Evolutionary conservation across 768 basidiomycete genomes (phyloP), one percentile per base, ranked within the genome.

Genomic region (Mycena rebaudengoi): DNA sequence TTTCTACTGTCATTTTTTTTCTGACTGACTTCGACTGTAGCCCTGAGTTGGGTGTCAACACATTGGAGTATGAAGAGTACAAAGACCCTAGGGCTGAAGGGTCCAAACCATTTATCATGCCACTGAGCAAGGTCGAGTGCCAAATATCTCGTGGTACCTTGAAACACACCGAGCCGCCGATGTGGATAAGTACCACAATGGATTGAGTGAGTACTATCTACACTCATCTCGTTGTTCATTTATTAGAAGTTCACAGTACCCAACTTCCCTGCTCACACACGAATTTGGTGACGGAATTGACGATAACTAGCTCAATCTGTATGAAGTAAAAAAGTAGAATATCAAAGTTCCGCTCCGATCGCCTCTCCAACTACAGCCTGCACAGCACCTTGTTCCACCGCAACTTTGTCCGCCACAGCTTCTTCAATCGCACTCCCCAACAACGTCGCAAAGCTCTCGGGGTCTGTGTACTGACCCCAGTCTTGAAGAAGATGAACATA

Each of bases 161-260:
- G 3, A 16, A 45, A n/a, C 57, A 54, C 13, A 63, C 60, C 2
- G 49, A 63, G 4, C 66, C 62, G 18, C 40, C 18, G 12, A 35
- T 69, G 29, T 71, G 70, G 70, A 68, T 71, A 3, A 71, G 64
- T 18, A 68, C 64, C 11, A 48, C 69, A 21, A 35, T 71, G 41
- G 65, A 66, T 33, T 46, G 65, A n/a, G 60, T 54, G 54, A 30
- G 41, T 45, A 18, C 29, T n/a, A 5, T 26, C 30, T 35, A 4
- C 13, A 26, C 7, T 29, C 5, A 13, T 52, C 5, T 4, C 2
- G 5, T 39, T 26, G 13, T 50, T 25, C 20, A 21, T 14, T 23
- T 37, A n/a, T 52, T 50, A 5, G 29, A 33, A 20, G n/a, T n/a
- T 2, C 21, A 21, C 20, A 56, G 54, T 56, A 32, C n/a, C 43